Evolutionary conservation across 2,329 filamentous ascomycete genomes (phyloP).

Genomic region (Eutypa lata): DNA sequence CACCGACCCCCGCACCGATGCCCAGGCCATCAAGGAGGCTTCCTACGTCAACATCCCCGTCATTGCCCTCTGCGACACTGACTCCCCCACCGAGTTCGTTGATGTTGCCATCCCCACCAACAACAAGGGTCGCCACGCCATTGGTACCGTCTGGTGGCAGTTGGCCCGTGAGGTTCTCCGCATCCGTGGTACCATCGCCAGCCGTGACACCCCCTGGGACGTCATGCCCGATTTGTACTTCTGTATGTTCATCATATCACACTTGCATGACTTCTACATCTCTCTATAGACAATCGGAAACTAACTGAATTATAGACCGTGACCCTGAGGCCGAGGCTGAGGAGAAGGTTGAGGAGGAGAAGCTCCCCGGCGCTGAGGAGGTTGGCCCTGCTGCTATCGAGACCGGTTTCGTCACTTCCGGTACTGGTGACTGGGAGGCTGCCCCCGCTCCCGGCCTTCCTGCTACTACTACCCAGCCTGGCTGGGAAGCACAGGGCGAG

Average conservation of each 20-base stretch:
- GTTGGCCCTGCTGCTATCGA: constrained; percentile 76
- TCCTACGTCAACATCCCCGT: constrained; percentile 99
- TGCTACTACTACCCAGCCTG: constrained; percentile 60
- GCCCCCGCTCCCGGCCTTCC: constrained; percentile 68
- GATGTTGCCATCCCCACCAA: constrained; percentile 99
- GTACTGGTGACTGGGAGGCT: constrained; percentile 80
- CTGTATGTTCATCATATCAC: constrained; percentile 55
- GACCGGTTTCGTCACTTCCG: constrained; percentile 63
- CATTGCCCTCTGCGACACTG: constrained; percentile 97
- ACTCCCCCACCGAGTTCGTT: constrained; percentile 99
- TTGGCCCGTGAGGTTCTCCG: constrained; percentile 99
- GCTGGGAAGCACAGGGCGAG: constrained; percentile 54
- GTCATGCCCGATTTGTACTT: constrained; percentile 99
- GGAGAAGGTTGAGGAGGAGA: constrained; percentile 94
- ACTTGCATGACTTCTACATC: neutral
- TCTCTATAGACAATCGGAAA: neutral
- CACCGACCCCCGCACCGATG: constrained; percentile 98
- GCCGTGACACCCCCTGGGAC: constrained; percentile 96
- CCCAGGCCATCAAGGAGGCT: constrained; percentile 99
- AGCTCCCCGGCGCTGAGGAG: constrained; percentile 82
- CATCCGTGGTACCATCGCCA: constrained; percentile 93
- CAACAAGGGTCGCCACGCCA: constrained; percentile 99
- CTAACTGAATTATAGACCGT: constrained; percentile 60
- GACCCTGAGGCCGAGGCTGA: constrained; percentile 99
- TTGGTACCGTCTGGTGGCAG: constrained; percentile 99